Conservation (phyloP, 768 basidiomycete species). For the Trametes cubensis region DNA sequence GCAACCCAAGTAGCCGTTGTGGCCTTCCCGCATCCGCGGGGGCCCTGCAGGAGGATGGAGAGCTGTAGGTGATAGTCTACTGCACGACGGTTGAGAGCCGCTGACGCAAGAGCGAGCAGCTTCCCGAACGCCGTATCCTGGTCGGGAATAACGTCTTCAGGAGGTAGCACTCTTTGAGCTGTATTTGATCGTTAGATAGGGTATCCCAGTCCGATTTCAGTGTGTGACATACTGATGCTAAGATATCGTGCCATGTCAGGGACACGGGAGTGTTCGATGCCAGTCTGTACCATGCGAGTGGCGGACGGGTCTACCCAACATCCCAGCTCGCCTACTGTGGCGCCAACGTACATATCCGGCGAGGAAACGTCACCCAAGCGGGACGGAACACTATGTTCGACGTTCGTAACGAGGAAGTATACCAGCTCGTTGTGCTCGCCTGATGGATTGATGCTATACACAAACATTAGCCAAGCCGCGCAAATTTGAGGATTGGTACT, state of each 20-base stretch:
- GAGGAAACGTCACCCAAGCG: constrained; percentile 37
- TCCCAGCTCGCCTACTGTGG: constrained; percentile 71
- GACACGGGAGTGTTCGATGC: constrained; percentile 67
- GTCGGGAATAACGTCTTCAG: neutral
- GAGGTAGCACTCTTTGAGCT: constrained; percentile 22
- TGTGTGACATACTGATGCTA: constrained; percentile 48
- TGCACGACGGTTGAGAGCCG: constrained; percentile 59
- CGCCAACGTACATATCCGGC: constrained; percentile 56
- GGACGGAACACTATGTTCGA: constrained; percentile 64
- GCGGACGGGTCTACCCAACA: constrained; percentile 77
- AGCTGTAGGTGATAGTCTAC: constrained; percentile 64
- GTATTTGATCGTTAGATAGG: neutral
- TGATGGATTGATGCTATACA: neutral
- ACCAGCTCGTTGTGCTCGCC: constrained; percentile 51
- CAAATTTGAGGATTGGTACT: neutral
- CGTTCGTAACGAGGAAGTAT: constrained; percentile 77
- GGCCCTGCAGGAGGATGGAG: constrained; percentile 77
- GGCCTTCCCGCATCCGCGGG: constrained; percentile 81
- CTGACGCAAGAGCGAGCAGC: constrained; percentile 59
- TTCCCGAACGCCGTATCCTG: constrained; percentile 44
- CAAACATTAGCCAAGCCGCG: neutral
- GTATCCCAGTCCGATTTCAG: neutral
- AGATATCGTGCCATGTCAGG: constrained; percentile 55
- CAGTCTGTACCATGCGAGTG: constrained; percentile 80
- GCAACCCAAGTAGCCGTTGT: constrained; percentile 60